Conservation (phyloP, 805 yeast species). For the Spathaspora girioi region DNA sequence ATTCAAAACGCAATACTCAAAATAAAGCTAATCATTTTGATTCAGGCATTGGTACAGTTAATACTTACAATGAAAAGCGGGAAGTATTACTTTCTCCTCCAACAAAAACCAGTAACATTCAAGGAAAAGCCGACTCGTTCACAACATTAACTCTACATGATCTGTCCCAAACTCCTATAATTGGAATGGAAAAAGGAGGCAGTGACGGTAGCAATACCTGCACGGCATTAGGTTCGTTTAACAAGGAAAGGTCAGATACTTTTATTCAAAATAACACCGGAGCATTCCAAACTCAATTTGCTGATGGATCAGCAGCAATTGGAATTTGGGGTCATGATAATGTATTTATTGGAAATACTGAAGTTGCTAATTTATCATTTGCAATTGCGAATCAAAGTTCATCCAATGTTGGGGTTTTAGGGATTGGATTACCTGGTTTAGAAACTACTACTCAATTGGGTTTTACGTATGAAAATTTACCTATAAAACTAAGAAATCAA, state of each 20-base stretch:
- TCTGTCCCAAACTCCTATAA: not conserved
- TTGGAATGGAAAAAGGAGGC: not conserved
- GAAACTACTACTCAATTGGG: constrained; percentile 49
- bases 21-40: not conserved
- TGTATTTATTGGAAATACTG: constrained; percentile 47
- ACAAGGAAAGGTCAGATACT: constrained; percentile 33
- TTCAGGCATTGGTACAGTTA: constrained; percentile 5
- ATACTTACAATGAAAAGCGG: not conserved
- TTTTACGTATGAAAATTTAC: constrained; percentile 37
- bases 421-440: constrained; percentile 66
- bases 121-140: not conserved
- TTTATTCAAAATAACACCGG: constrained; percentile 41
- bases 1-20: not conserved
- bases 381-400: constrained; percentile 71
- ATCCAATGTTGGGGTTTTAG: constrained; percentile 67
- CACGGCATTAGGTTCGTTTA: constrained; percentile 46
- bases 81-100: not conserved
- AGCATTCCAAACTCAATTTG: constrained; percentile 42
- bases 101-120: not conserved
- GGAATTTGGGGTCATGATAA: constrained; percentile 65
- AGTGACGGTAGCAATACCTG: constrained; percentile 24
- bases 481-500: constrained; percentile 25
- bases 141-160: constrained; percentile 4
- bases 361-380: constrained; percentile 52
- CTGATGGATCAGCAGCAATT: constrained; percentile 44